phyloP scores from a whole-genome alignment of 176 grass and related monocot species.

The Tillandsia leiboldiana region DNA sequence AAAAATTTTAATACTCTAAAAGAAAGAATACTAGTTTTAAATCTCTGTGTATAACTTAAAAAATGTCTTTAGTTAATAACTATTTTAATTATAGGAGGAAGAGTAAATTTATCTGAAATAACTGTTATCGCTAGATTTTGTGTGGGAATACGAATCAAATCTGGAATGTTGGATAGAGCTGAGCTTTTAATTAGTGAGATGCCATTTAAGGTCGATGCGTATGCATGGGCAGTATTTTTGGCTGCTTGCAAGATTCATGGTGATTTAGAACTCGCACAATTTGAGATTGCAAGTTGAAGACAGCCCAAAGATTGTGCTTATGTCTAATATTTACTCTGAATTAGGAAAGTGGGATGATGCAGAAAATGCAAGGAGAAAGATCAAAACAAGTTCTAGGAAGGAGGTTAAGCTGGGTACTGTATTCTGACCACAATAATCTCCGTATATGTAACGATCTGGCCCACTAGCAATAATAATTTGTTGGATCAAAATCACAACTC shows the following conservation, averaged over 20 bases:
- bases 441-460: too few relatives aligned
- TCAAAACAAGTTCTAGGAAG: slow-evolving; percentile 7
- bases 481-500: too few relatives aligned
- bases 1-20: too few relatives aligned
- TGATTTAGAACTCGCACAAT: slow-evolving; percentile 26
- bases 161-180: slow-evolving; percentile 29
- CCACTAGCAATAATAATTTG: too few relatives aligned
- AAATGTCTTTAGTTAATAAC: too few relatives aligned
- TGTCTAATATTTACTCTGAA: slow-evolving; percentile 38
- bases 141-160: not conserved
- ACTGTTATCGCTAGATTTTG: too few relatives aligned
- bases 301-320: slow-evolving; percentile 12
- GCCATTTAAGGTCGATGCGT: slow-evolving; percentile 28
- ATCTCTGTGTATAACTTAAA: too few relatives aligned
- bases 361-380: slow-evolving; percentile 19
- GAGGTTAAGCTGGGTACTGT: slow-evolving; percentile 35
- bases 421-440: not conserved
- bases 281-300: slow-evolving; percentile 8
- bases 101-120: too few relatives aligned
- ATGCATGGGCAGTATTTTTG: slow-evolving; percentile 27
- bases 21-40: too few relatives aligned
- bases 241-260: slow-evolving; percentile 37
- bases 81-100: too few relatives aligned
- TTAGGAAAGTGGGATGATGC: slow-evolving; percentile 28
- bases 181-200: slow-evolving; percentile 16